Evolutionary conservation across 495 filamentous ascomycete species (phyloP), one percentile per base, ranked within the genome.

Genomic region (Daldinia vernicosa): DNA sequence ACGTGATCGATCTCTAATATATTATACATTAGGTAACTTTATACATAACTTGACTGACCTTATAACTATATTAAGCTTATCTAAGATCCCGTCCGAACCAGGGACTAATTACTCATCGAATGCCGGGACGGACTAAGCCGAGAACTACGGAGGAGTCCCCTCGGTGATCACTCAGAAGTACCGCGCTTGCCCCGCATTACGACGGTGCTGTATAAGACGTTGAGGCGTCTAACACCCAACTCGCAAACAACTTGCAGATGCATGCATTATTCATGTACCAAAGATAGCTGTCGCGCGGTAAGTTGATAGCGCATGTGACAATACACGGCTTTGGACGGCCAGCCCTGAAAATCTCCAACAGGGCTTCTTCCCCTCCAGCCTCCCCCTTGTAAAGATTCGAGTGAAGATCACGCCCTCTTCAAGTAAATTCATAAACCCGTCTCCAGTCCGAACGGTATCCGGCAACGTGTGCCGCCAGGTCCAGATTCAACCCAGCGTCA

Each of bases 121-220:
- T 58, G 22, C 63, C 63, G 63, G 69, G 32, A 56, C 50, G 27
- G 50, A 55, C 22, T 57, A 37, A 22, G 19, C 43, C 43, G 43
- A 24, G 11, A 30, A 53, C 35, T 55, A 26, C 24, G 39, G 51
- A 40, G 32, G 28, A 27, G 52, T 35, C 28, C 57, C 56, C 50
- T 71, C 53, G 45, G 59, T 7, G 60, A 45, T 60, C 35, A 68
- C 51, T 35, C 33, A 33, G 60, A 72, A 72, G 69, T 72, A 72
- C 69, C 69, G 69, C 60, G 51, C 15, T 35, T 60, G 45, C 69
- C 69, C 69, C 69, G 69, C 69, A 72, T 63, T 53, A 43, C 43
- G 19, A 67, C 39, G 57, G 50, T 27, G 39, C 33, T 54, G 51
- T 61, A 67, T 56, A 56, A 26, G 27, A 32, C 28, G 43, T 30